Evolutionary conservation across 345 rosid genomes (phyloP).

Genomic region (Populus simonii): DNA sequence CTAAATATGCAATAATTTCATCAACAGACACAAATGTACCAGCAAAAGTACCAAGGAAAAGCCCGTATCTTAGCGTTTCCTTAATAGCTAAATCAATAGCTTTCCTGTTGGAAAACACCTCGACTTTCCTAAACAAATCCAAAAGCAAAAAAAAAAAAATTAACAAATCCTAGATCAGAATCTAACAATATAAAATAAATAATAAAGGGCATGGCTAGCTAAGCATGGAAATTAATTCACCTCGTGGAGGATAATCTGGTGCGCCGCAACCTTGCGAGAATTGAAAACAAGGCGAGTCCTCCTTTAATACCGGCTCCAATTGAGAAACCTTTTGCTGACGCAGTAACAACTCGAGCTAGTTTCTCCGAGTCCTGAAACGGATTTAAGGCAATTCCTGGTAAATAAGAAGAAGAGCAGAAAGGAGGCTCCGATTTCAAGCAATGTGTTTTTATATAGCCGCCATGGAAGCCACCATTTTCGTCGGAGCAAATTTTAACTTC

Average conservation of each 20-base stretch:
- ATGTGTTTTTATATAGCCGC: conserved; percentile 22
- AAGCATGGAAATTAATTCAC: conserved; percentile 20
- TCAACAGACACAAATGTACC: conserved; percentile 84
- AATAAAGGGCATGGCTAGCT: background rate
- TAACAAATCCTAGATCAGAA: conserved; percentile 1
- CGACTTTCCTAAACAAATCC: conserved; percentile 48
- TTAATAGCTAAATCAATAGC: conserved; percentile 63
- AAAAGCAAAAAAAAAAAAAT: background rate
- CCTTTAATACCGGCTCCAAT: conserved; percentile 96
- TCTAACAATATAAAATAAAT: background rate
- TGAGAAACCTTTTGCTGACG: conserved; percentile 77
- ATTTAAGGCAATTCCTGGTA: conserved; percentile 23
- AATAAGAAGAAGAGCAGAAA: conserved; percentile 29
- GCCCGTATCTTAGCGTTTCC: conserved; percentile 86
- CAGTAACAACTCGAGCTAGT: conserved; percentile 57
- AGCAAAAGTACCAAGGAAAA: conserved; percentile 87
- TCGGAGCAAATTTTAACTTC: conserved; percentile 22
- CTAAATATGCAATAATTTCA: conserved; percentile 64
- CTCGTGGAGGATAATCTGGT: conserved; percentile 41
- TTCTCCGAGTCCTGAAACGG: conserved; percentile 56
- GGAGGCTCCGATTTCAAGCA: conserved; percentile 35
- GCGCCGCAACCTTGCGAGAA: conserved; percentile 66
- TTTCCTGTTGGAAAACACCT: conserved; percentile 56
- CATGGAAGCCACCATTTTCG: conserved; percentile 26
- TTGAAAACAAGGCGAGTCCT: conserved; percentile 77